Evolutionary conservation across 495 filamentous ascomycete species (phyloP), one percentile per base, ranked within the genome.

Genomic region (Podospora bellae-mahoneyi): DNA sequence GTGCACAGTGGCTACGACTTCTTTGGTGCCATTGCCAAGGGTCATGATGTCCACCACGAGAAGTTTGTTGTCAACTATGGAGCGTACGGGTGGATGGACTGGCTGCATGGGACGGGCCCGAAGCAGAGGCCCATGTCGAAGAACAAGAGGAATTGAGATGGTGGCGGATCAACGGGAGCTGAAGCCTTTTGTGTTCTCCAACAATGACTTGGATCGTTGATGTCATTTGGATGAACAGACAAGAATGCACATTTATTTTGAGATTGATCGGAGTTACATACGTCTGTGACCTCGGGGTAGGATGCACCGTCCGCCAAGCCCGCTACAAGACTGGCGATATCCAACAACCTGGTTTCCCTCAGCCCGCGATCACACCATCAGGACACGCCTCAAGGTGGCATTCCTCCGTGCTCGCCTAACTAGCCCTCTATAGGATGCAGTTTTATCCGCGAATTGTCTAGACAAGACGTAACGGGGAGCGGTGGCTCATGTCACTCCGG

Each of bases 1-100:
- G 82, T 84, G 60, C 85, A 88, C 72, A 84, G 81, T 66, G 86
- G 86, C 7, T 87, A 85, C 74, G 85, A 85, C 39, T 83, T 87
- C 48, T 76, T 75, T 19, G 66, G 64, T 1, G 73, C 76, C 27
- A 73, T 78, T 63, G 82, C 83, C 0, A 78, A 76, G 68, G 80
- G 78, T 70, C 86, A 89, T 76, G 86, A 89, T 70, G 68, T 79
- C 57, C 86, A 88, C 72, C 74, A 85, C 74, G 74, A 86, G 73
- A 76, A 62, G 62, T 82, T 80, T 53, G 67, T 68, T 18, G 72
- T 77, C n/a, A 74, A 81, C 66, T 83, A 76, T 68, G 77, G 82
- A 3, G 75, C 71, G 1, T 75, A 80, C 59, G 78, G 78, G 32
- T 66, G 75, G 56, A 64, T 82, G 76, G 81, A 84, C 69, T 82